Conservation (phyloP, 345 rosid species). For the Corchorus olitorius region DNA sequence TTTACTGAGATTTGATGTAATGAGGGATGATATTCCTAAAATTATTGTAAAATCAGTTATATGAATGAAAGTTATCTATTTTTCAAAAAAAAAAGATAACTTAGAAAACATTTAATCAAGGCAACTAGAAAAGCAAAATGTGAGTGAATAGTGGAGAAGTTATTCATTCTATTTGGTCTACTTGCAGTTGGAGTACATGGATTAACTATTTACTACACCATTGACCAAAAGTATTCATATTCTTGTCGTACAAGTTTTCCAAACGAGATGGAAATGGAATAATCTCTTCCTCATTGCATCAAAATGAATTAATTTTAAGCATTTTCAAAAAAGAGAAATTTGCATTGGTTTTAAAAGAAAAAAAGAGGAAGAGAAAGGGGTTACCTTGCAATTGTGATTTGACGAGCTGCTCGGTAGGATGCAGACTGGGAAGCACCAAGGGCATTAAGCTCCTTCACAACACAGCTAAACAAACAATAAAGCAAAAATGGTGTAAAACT, state of each 20-base stretch:
- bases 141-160: neutral
- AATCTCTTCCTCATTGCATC: too few species aligned
- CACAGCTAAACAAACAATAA: slow-evolving; percentile 47
- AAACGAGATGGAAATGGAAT: too few species aligned
- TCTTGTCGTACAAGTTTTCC: too few species aligned
- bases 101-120: neutral
- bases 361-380: slow-evolving; percentile 3
- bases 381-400: slow-evolving; percentile 69
- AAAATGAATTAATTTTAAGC: too few species aligned
- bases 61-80: too few species aligned
- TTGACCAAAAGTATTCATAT: neutral
- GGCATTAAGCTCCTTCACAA: slow-evolving; percentile 68
- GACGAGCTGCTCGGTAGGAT: slow-evolving; percentile 57
- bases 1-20: too few species aligned
- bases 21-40: too few species aligned
- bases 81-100: too few species aligned
- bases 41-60: too few species aligned
- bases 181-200: neutral
- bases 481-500: neutral
- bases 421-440: slow-evolving; percentile 62
- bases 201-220: neutral
- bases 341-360: neutral
- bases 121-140: neutral
- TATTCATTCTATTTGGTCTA: neutral
- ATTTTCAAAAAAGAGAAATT: too few species aligned